Percentiles rank a stretch among this genome's conserved stretches.
Evolutionary conservation across 2,329 filamentous ascomycete species (phyloP).

Genomic region (Neurospora sp.): DNA sequence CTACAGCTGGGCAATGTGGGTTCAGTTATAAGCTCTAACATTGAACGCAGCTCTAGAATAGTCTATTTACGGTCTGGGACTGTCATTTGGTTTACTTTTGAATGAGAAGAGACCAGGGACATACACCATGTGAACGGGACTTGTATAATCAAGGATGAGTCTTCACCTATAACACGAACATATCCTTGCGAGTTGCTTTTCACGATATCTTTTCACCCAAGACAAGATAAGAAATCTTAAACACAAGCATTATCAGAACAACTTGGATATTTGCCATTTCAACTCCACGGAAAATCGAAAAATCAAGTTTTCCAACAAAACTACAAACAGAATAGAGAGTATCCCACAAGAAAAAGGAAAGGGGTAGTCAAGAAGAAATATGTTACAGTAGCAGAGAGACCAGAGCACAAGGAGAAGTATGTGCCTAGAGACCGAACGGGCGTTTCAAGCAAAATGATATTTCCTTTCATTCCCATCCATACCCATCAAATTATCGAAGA

Average conservation of each 20-base stretch:
- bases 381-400: neutral
- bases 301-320: neutral
- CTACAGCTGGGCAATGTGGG: neutral
- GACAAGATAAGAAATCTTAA: neutral
- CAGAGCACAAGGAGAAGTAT: neutral
- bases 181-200: neutral
- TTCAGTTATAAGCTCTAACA: neutral
- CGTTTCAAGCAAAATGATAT: slow-evolving; percentile 1
- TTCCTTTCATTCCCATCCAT: neutral
- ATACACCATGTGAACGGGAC: neutral
- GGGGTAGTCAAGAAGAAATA: neutral
- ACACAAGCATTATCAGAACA: neutral
- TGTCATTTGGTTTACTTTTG: neutral
- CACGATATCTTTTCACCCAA: neutral
- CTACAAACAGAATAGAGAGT: neutral
- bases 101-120: neutral
- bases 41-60: neutral
- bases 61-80: neutral
- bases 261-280: neutral
- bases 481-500: neutral
- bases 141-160: neutral
- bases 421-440: neutral
- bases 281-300: neutral
- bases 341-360: neutral
- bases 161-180: neutral